These are phyloP conservation scores for Leavenworthia alabamica DNA, from an alignment of 345 rosid species.

Conservation along the genomic window DNA sequence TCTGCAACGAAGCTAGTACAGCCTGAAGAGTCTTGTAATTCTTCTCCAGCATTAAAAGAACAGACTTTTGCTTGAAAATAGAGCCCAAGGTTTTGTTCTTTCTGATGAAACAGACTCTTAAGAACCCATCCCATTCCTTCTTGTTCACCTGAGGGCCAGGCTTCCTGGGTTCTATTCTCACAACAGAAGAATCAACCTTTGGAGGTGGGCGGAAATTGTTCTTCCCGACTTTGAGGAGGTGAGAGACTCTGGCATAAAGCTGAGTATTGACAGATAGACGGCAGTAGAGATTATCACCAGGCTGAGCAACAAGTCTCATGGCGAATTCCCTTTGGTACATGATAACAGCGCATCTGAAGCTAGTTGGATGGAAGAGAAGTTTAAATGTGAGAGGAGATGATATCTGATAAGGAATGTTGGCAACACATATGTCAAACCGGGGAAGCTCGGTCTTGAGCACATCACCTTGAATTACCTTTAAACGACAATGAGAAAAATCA, in stretches of 20 bases:
- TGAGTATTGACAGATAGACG: constrained; percentile 84
- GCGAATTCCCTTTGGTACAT: constrained; percentile 97
- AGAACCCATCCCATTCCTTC: constrained; percentile 86
- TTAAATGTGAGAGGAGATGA: constrained; percentile 90
- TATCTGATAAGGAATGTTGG: constrained; percentile 87
- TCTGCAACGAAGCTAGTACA: constrained; percentile 29
- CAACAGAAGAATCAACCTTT: constrained; percentile 92
- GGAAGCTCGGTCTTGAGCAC: constrained; percentile 86
- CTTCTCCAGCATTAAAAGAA: constrained; percentile 61
- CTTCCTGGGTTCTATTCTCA: constrained; percentile 77
- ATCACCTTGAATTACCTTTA: constrained; percentile 85
- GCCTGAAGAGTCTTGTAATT: constrained; percentile 82
- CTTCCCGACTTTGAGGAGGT: constrained; percentile 89
- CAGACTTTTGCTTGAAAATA: constrained; percentile 65
- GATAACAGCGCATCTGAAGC: constrained; percentile 83
- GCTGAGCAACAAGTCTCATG: constrained; percentile 85
- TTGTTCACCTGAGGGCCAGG: constrained; percentile 57
- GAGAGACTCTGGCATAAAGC: constrained; percentile 75
- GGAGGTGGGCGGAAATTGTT: constrained; percentile 95
- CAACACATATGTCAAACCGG: constrained; percentile 81
- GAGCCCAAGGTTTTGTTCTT: constrained; percentile 89
- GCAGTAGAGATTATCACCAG: constrained; percentile 76
- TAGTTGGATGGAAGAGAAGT: constrained; percentile 60
- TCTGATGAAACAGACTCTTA: constrained; percentile 75
- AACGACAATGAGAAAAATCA: neutral